Evolutionary conservation across 2,329 filamentous ascomycete genomes (phyloP).

Genomic region (Microdochium bolleyi): DNA sequence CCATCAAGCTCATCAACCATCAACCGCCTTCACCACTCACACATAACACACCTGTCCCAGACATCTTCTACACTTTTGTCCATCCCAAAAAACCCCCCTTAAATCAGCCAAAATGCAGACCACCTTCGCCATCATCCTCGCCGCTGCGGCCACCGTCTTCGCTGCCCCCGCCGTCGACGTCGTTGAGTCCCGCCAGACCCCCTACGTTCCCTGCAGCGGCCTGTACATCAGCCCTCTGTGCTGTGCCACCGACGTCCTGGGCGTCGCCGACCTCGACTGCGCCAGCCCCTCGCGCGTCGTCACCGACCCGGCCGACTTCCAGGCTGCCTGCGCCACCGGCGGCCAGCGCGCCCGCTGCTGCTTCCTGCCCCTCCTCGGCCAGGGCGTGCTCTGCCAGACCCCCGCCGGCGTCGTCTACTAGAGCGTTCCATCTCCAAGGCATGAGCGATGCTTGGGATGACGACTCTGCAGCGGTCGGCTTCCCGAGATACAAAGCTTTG

Average conservation of each 20-base stretch:
- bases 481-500: too few relatives aligned
- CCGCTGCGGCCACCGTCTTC: constrained; percentile 12
- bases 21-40: neutral
- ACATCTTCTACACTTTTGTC: neutral
- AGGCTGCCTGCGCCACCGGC: constrained; percentile 26
- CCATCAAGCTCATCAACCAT: neutral
- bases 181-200: constrained; percentile 22
- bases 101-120: constrained; percentile 20
- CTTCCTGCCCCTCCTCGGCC: constrained; percentile 31
- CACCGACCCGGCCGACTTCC: constrained; percentile 30
- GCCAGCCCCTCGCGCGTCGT: constrained; percentile 30
- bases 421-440: neutral
- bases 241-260: constrained; percentile 55
- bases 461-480: too few relatives aligned
- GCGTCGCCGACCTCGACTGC: constrained; percentile 50
- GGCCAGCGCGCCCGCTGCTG: constrained; percentile 45
- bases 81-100: neutral
- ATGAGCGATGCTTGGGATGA: too few relatives aligned
- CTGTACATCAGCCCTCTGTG: constrained; percentile 41
- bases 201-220: constrained; percentile 31
- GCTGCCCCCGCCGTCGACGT: constrained; percentile 18
- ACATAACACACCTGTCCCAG: neutral
- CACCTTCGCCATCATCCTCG: constrained; percentile 16
- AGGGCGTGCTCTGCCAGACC: constrained; percentile 23
- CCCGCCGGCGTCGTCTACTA: constrained; percentile 14